Evolutionary conservation across 2,329 filamentous ascomycete species (phyloP).

Genomic region (Neurospora sp.): DNA sequence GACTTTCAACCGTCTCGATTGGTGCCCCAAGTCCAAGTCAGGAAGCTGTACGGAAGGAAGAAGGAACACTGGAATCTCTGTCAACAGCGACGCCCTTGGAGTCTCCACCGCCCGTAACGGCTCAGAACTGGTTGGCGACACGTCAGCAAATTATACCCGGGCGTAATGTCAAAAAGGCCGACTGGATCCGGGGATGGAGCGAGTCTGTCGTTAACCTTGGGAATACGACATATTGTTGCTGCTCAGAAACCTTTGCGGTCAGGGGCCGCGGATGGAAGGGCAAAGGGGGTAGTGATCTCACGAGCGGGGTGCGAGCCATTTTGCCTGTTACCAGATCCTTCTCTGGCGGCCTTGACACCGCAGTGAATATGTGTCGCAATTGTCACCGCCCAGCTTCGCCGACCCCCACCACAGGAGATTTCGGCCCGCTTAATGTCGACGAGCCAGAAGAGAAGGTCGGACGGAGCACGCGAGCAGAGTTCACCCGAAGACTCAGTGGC

Average conservation of each 20-base stretch:
- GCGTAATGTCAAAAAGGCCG: conserved; percentile 14
- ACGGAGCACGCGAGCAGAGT: neutral
- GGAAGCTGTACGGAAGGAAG: neutral
- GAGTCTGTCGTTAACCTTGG: conserved; percentile 14
- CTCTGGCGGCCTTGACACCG: conserved; percentile 1
- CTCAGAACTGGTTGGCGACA: conserved; percentile 14
- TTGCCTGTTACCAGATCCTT: conserved; percentile 3
- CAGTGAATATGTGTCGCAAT: conserved; percentile 10
- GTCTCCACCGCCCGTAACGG: conserved; percentile 2
- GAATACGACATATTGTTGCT: conserved; percentile 17
- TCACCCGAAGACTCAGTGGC: neutral
- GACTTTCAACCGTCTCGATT: neutral
- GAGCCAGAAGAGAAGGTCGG: conserved; percentile 8
- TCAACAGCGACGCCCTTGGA: neutral
- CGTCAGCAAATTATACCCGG: conserved; percentile 17
- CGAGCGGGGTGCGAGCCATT: conserved; percentile 12
- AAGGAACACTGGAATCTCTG: neutral
- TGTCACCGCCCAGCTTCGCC: conserved; percentile 13
- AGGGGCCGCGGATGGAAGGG: conserved; percentile 3
- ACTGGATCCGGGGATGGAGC: conserved; percentile 20
- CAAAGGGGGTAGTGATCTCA: conserved; percentile 9
- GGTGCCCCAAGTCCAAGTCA: neutral
- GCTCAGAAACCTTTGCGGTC: conserved; percentile 12
- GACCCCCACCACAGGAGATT: neutral
- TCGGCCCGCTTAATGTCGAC: neutral